These are phyloP conservation scores for Lachnellula arida DNA, from an alignment of 2,329 filamentous ascomycete species.

Conservation along the genomic window DNA sequence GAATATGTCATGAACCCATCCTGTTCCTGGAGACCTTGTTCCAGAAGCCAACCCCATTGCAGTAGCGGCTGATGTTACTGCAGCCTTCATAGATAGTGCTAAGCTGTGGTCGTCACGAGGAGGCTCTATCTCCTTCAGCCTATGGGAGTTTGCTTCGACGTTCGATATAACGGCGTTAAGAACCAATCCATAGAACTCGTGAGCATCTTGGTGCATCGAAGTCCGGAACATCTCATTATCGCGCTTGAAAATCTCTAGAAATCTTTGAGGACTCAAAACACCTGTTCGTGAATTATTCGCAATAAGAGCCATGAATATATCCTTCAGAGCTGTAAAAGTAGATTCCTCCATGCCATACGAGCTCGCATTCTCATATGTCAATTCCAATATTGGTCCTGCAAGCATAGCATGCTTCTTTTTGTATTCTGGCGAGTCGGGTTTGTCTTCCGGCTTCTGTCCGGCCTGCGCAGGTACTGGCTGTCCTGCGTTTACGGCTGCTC, in stretches of 20 bases:
- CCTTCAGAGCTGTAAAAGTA: slow-evolving; percentile 89
- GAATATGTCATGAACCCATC: slow-evolving; percentile 97
- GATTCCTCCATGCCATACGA: slow-evolving; percentile 92
- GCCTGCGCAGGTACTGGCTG: slow-evolving; percentile 50
- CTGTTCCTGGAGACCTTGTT: slow-evolving; percentile 57
- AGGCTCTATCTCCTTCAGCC: slow-evolving; percentile 48
- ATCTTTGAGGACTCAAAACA: slow-evolving; percentile 86
- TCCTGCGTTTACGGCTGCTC: slow-evolving; percentile 49
- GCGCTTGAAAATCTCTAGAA: slow-evolving; percentile 86
- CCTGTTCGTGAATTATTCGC: slow-evolving; percentile 77
- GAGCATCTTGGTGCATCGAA: slow-evolving; percentile 96
- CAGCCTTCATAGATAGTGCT: slow-evolving; percentile 47
- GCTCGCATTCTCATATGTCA: slow-evolving; percentile 73
- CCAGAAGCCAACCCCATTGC: slow-evolving; percentile 34
- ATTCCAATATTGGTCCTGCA: slow-evolving; percentile 78
- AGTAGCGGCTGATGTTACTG: slow-evolving; percentile 37
- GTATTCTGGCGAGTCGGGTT: slow-evolving; percentile 90
- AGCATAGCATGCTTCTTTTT: slow-evolving; percentile 96
- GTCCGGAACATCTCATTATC: slow-evolving; percentile 98
- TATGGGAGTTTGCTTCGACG: slow-evolving; percentile 80
- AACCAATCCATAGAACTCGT: slow-evolving; percentile 91
- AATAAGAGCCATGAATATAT: slow-evolving; percentile 90
- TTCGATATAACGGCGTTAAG: slow-evolving; percentile 95
- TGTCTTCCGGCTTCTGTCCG: slow-evolving; percentile 70
- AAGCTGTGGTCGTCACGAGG: slow-evolving; percentile 40